phyloP scores from a whole-genome alignment of 352 stramenopile genomes.

The Phytophthora foliorum region DNA sequence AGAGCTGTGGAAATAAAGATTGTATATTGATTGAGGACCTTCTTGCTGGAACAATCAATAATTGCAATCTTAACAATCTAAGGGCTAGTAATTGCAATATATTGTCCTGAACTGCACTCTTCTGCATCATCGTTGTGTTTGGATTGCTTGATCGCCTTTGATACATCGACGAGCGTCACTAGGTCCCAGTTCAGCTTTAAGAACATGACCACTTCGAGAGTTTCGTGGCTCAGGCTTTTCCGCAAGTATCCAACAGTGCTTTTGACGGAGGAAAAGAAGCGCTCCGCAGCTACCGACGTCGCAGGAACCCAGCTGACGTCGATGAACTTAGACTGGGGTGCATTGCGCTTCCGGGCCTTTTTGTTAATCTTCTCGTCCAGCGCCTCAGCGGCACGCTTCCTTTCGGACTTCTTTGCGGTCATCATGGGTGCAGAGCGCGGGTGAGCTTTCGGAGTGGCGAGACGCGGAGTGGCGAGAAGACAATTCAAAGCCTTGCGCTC shows the following conservation, averaged over 20 bases:
- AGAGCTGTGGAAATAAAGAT: not conserved
- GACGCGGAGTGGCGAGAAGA: not conserved
- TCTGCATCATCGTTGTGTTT: not conserved
- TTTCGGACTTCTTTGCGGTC: slow-evolving; percentile 1
- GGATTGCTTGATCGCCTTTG: too few relatives aligned
- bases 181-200: too few relatives aligned
- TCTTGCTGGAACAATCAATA: not conserved
- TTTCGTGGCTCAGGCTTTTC: not conserved
- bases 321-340: slow-evolving; percentile 9
- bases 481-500: too few relatives aligned
- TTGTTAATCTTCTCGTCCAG: slow-evolving; percentile 6
- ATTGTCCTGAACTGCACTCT: not conserved
- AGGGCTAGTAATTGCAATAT: not conserved
- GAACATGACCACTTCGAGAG: too few relatives aligned
- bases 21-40: too few relatives aligned
- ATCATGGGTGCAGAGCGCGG: not conserved
- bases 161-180: too few relatives aligned
- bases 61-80: not conserved
- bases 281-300: slow-evolving; percentile 9
- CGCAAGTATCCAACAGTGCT: slow-evolving; percentile 8
- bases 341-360: too few relatives aligned
- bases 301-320: slow-evolving; percentile 11
- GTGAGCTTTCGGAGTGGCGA: too few relatives aligned
- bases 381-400: slow-evolving; percentile 1
- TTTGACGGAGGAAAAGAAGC: slow-evolving; percentile 13